Conservation (phyloP, 441 rosid genomes). For the Gossypium schwendimanii region DNA sequence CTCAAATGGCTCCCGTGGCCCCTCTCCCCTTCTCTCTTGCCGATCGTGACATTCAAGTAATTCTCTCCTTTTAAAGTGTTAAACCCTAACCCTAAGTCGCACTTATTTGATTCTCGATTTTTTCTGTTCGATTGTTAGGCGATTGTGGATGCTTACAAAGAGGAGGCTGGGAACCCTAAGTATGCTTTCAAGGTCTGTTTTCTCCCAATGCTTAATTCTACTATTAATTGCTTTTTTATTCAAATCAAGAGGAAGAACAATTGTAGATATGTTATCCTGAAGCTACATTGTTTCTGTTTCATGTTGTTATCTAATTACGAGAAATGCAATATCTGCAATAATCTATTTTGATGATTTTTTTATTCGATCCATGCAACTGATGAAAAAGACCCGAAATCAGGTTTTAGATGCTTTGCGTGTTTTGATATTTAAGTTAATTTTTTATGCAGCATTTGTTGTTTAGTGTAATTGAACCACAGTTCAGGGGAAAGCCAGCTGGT, state of each 20-base stretch:
- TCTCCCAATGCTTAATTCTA: neutral
- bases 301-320: neutral
- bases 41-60: conserved; percentile 86
- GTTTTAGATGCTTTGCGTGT: conserved; percentile 12
- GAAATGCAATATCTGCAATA: neutral
- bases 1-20: conserved; percentile 95
- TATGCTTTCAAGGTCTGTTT: conserved; percentile 59
- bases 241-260: neutral
- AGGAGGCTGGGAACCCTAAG: conserved; percentile 63
- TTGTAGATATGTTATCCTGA: neutral
- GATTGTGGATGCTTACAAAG: conserved; percentile 72
- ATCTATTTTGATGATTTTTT: neutral
- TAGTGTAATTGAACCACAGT: conserved; percentile 81
- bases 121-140: conserved; percentile 30
- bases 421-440: conserved; percentile 8
- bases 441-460: conserved; percentile 76
- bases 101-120: neutral
- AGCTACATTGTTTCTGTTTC: conserved; percentile 5
- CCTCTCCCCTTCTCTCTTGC: conserved; percentile 87
- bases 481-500: conserved; percentile 77
- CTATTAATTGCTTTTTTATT: neutral
- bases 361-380: neutral
- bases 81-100: neutral
- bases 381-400: neutral
- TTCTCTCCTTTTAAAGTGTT: neutral